Evolutionary conservation across 225 moss, liverwort and hornwort species (phyloP), one percentile per base, ranked within the genome.

Genomic region (Polytrichum commune): DNA sequence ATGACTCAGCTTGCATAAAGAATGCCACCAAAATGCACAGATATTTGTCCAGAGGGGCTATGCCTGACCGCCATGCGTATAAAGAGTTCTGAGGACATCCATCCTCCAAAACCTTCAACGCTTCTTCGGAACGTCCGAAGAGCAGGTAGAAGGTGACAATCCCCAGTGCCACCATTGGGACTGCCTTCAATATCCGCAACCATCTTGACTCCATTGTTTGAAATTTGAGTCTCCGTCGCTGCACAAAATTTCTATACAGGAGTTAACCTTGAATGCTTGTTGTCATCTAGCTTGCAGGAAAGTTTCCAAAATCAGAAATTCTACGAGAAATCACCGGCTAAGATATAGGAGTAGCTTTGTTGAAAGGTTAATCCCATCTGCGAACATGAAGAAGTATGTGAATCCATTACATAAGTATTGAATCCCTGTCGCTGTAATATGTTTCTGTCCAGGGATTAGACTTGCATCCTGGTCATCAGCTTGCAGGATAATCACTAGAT

Each of bases 61-160:
- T 29, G 35, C 72, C 75, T 16, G 75, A 77, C 26, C 88, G 71
- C 80, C 82, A 82, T 13, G 79, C 60, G 29, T 78, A 88, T 5
- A 75, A 65, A 20, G 69, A 81, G n/a, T 27, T 77, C 25, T 73
- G 70, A 25, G 81, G 81, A 54, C 89, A 89, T 6, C 77, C 81
- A 2, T 63, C 67, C 55, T 27, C 27, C 6, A 86, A 54, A 30
- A 30, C 5, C 2, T 60, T 6, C 67, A 77, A 3, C 60, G 63
- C 62, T 1, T 64, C 65, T 57, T 68, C 74, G 35, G 64, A 19
- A 24, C 69, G 68, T 27, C 73, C 55, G 62, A 81, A 68, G 60
- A 89, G 54, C 62, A 89, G 58, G 24, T n/a, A 18, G 18, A 67
- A 74, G 20, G 86, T 81, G 23, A 73, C 19, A 23, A 81, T 22